Base-by-base conservation (phyloP, 73 alveolate genomes). In the Blepharisma japonicum region DNA sequence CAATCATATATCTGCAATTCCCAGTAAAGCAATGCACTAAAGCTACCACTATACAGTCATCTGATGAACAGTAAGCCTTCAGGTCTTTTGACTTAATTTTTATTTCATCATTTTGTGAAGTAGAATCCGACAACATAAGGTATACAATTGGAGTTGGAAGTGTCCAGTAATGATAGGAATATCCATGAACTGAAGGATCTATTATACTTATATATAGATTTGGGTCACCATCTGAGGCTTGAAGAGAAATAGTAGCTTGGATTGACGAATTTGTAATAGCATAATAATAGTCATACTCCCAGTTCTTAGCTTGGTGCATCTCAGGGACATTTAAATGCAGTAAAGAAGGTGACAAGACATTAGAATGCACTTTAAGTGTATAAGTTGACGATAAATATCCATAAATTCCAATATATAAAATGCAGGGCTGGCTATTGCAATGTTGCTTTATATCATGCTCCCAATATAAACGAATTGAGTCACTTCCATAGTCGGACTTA, bases 401-500 rank as follows among this genome's bases (percentile, higher is more conserved):
- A 70, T 70, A 25, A 39, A 70, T 54, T n/a, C 77, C 18, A 45
- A 70, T 45, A 70, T 45, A 39, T 14, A 70, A 9, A 25, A 2
- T 38, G 5, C 80, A 70, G 3, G 42, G 66, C 42, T 9, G 21
- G 5, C 27, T 45, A 45, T 4, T 72, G 27, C 80, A 70, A 14
- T 70, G 11, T 7, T 70, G 55, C 45, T 70, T 70, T 7, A 70
- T 9, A 3, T 45, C 66, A 14, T 23, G 61, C 61, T 70, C 80
- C 80, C 80, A 70, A n/a, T 9, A 9, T 1, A 70, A 2, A 7
- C 71, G 11, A 7, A 70, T 70, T 39, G 23, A 38, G 14, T 70
- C 80, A 47, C 61, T 45, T 11, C 80, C 80, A 70, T 14, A 70
- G 20, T 14, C 20, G 9, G 80, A 18, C 21, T 72, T 14, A n/a